Evolutionary conservation across 2,329 filamentous ascomycete genomes (phyloP).

Genomic region (Curvularia eragrostidis): DNA sequence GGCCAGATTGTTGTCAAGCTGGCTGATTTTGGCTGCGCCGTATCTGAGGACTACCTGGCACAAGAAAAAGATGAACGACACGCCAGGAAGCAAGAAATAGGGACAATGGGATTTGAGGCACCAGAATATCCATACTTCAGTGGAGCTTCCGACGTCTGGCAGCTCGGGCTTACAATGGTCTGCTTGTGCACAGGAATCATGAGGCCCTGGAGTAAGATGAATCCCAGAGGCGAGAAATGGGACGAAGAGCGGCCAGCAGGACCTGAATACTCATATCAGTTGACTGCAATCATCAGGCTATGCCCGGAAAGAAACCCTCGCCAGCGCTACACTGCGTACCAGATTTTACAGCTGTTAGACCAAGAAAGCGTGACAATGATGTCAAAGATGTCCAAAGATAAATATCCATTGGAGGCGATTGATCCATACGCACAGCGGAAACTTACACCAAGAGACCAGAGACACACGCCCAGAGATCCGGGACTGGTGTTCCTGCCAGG

Average conservation of each 20-base stretch:
- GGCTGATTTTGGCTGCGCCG: constrained; percentile 26
- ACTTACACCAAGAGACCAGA: constrained; percentile 9
- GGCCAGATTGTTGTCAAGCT: constrained; percentile 24
- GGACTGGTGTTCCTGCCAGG: not conserved
- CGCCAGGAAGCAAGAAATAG: constrained; percentile 3
- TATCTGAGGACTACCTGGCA: constrained; percentile 13
- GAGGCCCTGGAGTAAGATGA: constrained; percentile 9
- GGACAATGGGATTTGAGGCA: constrained; percentile 20
- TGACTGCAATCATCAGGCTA: constrained; percentile 10
- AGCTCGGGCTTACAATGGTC: constrained; percentile 22
- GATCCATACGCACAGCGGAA: not conserved
- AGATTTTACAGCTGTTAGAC: constrained; percentile 1
- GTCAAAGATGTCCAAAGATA: constrained; percentile 8
- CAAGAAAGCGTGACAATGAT: constrained; percentile 4
- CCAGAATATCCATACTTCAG: constrained; percentile 24
- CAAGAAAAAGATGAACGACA: not conserved
- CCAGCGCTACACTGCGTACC: constrained; percentile 7
- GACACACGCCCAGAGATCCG: constrained; percentile 8
- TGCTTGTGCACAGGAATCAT: constrained; percentile 19
- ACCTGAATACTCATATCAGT: constrained; percentile 13
- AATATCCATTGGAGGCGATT: constrained; percentile 2
- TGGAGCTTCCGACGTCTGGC: constrained; percentile 25
- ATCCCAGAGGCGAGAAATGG: constrained; percentile 13
- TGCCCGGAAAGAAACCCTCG: constrained; percentile 6
- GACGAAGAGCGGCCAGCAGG: constrained; percentile 13